Evolutionary conservation across 345 rosid species (phyloP), one percentile per base, ranked within the genome.

Genomic region (Pistacia atlantica): DNA sequence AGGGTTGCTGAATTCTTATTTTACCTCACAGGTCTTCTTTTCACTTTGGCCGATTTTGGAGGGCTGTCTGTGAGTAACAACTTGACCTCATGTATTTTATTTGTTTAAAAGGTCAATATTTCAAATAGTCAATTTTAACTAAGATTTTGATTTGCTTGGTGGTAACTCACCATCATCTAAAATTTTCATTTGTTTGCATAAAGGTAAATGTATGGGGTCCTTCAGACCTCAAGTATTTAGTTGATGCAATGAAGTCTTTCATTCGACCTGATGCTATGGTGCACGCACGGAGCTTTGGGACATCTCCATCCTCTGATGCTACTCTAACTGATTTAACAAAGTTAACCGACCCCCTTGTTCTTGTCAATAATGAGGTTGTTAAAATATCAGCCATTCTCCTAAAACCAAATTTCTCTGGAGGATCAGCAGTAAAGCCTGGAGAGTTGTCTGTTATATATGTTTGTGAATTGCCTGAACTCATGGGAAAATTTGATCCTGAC

Each of bases 191-290:
- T 45, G 8, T 82, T 72, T 28, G 12, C 66, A 84, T 68, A 63
- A 84, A 93, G 99, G 97, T 95, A 77, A 95, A 95, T 70, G 72
- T 95, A 64, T 95, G 99, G 93, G 99, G 99, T 56, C 97, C 98
- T 67, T 95, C 97, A 14, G 95, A 95, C 91, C 93, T 95, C 62
- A 85, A 91, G 75, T 86, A 85, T 73, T 83, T 95, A 80, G 92
- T 93, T 67, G 89, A 92, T 84, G 98, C 98, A 37, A 95, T 95
- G 99, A 92, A 85, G 81, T 92, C 90, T 58, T 93, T 95, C 80
- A 88, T 92, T 82, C 98, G 98, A 71, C 95, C 91, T 75, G 98
- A 98, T 69, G 90, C 99, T 67, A 93, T 93, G 97, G 97, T 95
- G 82, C 91, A 95, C 75, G 89, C 97, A 4, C 84, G 75, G 55